These are phyloP conservation scores for Eremothecium cymbalariae DNA, from an alignment of 1,139 yeast genomes.

Conservation along the genomic window DNA sequence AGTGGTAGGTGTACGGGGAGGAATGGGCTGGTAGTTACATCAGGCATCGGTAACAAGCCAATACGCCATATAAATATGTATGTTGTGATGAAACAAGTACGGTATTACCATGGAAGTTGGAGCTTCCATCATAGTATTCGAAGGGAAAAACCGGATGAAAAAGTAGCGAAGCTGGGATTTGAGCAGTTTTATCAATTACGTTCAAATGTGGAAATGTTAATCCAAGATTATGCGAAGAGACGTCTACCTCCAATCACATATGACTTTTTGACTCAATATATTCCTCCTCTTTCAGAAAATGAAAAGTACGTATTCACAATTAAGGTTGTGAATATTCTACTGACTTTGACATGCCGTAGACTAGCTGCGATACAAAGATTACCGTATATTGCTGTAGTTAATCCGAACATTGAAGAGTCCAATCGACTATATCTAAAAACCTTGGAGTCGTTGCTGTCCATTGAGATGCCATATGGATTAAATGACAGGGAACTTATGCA, in stretches of 20 bases:
- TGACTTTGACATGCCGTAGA: constrained; percentile 42
- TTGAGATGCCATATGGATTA: constrained; percentile 38
- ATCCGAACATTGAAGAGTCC: constrained; percentile 82
- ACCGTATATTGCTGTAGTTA: constrained; percentile 76
- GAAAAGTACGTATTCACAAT: constrained; percentile 27
- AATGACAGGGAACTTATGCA: constrained; percentile 48
- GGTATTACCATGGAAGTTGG: too few relatives aligned
- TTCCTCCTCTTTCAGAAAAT: constrained; percentile 21
- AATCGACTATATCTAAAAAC: constrained; percentile 67
- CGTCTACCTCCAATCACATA: constrained; percentile 24
- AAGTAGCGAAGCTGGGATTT: constrained; percentile 16
- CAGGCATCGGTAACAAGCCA: too few relatives aligned
- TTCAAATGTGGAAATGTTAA: constrained; percentile 27
- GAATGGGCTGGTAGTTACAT: too few relatives aligned
- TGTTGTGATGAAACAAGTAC: too few relatives aligned
- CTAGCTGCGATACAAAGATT: constrained; percentile 59
- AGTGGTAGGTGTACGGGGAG: too few relatives aligned
- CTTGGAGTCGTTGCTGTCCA: constrained; percentile 50
- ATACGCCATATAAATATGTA: too few relatives aligned
- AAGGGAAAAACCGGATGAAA: neutral
- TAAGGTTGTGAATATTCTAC: constrained; percentile 39
- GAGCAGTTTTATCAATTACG: constrained; percentile 27
- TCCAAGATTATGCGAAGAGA: constrained; percentile 27
- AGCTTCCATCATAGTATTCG: too few relatives aligned
- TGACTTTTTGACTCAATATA: constrained; percentile 22